Base-by-base conservation (phyloP, 179 eudicot species). In the Patellifolia procumbens region DNA sequence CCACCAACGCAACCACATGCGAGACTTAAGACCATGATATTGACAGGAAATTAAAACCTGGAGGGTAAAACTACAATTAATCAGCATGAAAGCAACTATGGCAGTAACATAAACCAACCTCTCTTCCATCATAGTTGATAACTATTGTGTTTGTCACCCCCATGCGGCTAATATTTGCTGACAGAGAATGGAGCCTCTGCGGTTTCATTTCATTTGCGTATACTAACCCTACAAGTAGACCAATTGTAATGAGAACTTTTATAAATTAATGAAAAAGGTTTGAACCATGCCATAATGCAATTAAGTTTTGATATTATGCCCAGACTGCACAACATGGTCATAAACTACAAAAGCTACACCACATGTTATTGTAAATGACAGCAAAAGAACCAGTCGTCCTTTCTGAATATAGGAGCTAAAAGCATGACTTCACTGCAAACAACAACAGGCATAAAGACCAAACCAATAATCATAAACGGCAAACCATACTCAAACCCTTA, bases 61-160 rank as follows among this genome's bases (percentile, higher is more conserved):
- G 17, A 16, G 12, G 26, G 68, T 35, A 28, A 48, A 17, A 29
- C 16, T 46, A 43, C 6, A 43, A 45, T 8, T 13, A 28, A 31
- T 58, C 12, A 72, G 39, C 67, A 58, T 45, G 31, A 45, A 49
- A 63, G 20, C 11, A 63, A 37, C 16, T 45, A 24, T 49, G 7
- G 51, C 70, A 65, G 59, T 45, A 12, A 62, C 17, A 80, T 70
- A 74, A 53, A 7, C 83, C 76, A 53, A 94, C 99, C 97, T 95
- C 99, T 75, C 95, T 87, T 60, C 97, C 99, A 77, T 95, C 99
- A 74, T 93, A 91, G 79, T 88, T 94, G 81, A 89, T 87, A 61
- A 95, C 91, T 43, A 92, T 45, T 48, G 99, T 83, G 78, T 95
- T 95, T 78, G 99, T 95, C 66, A 95, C 99, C 62, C 99, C 99